These are phyloP conservation scores for Colletotrichum sp. DNA, from an alignment of 2,329 filamentous ascomycete species.

Conservation along the genomic window DNA sequence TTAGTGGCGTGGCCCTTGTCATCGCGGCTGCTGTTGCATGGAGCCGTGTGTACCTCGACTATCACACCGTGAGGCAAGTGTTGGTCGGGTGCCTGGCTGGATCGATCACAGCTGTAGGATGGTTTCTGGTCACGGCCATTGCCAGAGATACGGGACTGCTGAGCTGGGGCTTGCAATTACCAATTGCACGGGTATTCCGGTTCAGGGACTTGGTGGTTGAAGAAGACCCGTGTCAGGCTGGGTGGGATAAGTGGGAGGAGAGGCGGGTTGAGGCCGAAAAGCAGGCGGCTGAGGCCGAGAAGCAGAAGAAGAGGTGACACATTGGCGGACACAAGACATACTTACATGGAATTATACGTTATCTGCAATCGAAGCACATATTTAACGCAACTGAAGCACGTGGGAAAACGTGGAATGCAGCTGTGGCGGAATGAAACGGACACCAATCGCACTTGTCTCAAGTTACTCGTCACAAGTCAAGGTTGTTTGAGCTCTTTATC, in stretches of 20 bases:
- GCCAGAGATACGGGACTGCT: slow-evolving; percentile 73
- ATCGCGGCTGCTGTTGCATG: slow-evolving; percentile 75
- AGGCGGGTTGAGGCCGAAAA: slow-evolving; percentile 40
- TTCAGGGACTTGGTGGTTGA: slow-evolving; percentile 84
- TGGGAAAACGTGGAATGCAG: neutral
- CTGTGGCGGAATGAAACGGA: neutral
- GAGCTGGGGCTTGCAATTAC: slow-evolving; percentile 72
- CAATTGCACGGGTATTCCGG: slow-evolving; percentile 69
- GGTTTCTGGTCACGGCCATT: slow-evolving; percentile 77
- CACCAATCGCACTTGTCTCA: neutral
- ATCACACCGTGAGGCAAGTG: slow-evolving; percentile 90
- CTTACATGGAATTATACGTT: neutral
- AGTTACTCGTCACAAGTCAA: neutral
- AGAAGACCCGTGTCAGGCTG: slow-evolving; percentile 88
- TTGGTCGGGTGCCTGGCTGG: slow-evolving; percentile 79
- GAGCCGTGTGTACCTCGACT: slow-evolving; percentile 89
- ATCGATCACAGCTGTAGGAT: slow-evolving; percentile 70
- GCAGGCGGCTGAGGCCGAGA: slow-evolving; percentile 30
- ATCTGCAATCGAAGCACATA: neutral
- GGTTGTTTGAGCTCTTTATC: slow-evolving; percentile 1
- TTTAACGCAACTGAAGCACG: neutral
- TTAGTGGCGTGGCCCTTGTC: slow-evolving; percentile 59
- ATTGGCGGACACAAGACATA: neutral
- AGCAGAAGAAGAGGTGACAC: neutral
- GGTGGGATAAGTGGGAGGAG: slow-evolving; percentile 90